Evolutionary conservation across 2,329 filamentous ascomycete species (phyloP).

Genomic region (Cryphonectria radicalis): DNA sequence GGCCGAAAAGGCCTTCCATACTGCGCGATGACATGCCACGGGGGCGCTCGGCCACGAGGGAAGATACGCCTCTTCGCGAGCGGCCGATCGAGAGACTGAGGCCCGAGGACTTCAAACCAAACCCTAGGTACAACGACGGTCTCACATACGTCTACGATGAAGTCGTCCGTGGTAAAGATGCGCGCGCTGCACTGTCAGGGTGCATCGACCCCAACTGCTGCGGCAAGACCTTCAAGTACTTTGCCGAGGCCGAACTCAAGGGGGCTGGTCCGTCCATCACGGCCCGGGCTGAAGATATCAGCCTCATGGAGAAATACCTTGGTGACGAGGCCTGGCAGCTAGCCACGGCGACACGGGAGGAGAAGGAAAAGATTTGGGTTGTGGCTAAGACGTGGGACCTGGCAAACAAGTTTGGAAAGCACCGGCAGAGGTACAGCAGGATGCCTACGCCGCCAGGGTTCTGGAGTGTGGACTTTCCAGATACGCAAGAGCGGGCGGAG

Average conservation of each 20-base stretch:
- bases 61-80: conserved; percentile 51
- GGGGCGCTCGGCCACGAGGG: conserved; percentile 13
- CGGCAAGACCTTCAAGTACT: conserved; percentile 69
- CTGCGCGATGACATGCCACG: conserved; percentile 28
- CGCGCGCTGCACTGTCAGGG: conserved; percentile 71
- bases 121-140: conserved; percentile 72
- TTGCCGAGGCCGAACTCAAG: conserved; percentile 59
- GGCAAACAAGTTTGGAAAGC: conserved; percentile 76
- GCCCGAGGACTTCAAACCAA: conserved; percentile 80
- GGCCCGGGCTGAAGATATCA: conserved; percentile 47
- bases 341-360: conserved; percentile 59
- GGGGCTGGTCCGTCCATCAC: conserved; percentile 41
- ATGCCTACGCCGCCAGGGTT: conserved; percentile 80
- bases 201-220: conserved; percentile 80
- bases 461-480: conserved; percentile 89
- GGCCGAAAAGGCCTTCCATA: conserved; percentile 24
- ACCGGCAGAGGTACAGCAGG: conserved; percentile 75
- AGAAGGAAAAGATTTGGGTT: conserved; percentile 70
- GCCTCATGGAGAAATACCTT: conserved; percentile 59
- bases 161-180: conserved; percentile 71
- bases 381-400: conserved; percentile 75
- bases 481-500: conserved; percentile 75
- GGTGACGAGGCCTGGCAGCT: conserved; percentile 64
- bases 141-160: conserved; percentile 74
- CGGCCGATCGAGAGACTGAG: conserved; percentile 61